A percentile compares a stretch with the other conserved stretches of the same genome.
These are phyloP conservation scores for Cyclostephanos tholiformis DNA, from an alignment of 108 stramenopile species.

Conservation along the genomic window DNA sequence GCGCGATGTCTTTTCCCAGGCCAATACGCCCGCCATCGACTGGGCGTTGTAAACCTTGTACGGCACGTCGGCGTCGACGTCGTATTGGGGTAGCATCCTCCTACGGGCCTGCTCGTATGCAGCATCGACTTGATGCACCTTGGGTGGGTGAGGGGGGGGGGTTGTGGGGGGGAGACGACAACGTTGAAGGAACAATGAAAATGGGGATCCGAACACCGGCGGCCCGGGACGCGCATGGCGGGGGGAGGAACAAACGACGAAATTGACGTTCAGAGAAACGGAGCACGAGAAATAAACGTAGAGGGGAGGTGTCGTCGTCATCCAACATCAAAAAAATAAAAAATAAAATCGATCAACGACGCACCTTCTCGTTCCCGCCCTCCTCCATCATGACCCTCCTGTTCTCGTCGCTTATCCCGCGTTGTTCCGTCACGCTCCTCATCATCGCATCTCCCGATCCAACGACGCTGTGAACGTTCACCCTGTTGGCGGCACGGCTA, in stretches of 20 bases:
- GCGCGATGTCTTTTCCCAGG: slow-evolving; percentile 63
- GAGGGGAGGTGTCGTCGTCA: too few relatives aligned
- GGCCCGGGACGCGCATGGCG: too few relatives aligned
- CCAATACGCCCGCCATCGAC: slow-evolving; percentile 56
- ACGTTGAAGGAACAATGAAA: neutral
- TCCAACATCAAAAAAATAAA: too few relatives aligned
- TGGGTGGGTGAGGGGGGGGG: neutral
- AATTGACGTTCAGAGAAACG: too few relatives aligned
- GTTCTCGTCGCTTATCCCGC: slow-evolving; percentile 67
- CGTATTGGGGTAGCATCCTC: slow-evolving; percentile 67
- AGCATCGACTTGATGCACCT: slow-evolving; percentile 46
- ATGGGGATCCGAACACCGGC: too few relatives aligned
- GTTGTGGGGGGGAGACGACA: neutral
- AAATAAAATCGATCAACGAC: neutral
- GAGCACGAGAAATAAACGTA: neutral
- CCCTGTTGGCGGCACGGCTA: slow-evolving; percentile 74
- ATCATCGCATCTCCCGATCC: slow-evolving; percentile 70
- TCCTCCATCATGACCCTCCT: slow-evolving; percentile 51
- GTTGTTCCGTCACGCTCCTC: slow-evolving; percentile 50
- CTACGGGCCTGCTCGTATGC: slow-evolving; percentile 65
- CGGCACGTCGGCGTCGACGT: slow-evolving; percentile 60
- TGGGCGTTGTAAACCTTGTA: slow-evolving; percentile 63
- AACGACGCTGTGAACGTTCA: slow-evolving; percentile 77
- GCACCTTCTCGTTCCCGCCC: slow-evolving; percentile 30
- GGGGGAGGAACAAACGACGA: too few relatives aligned